Conservation (phyloP, 1,284 basidiomycete genomes). For the Puccinia polysora region DNA sequence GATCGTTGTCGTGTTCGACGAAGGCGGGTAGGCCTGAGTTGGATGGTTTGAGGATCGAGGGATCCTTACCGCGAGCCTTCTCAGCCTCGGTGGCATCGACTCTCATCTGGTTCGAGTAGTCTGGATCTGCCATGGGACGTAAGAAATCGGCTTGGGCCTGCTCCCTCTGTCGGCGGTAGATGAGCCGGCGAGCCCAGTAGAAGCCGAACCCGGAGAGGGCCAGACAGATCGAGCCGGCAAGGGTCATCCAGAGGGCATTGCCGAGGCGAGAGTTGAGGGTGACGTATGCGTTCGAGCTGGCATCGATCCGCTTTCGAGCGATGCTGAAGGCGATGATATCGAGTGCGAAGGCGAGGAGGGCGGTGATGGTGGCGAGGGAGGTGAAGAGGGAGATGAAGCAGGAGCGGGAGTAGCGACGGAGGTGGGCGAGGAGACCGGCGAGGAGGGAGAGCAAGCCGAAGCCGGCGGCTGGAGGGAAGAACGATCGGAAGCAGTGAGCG, state of each 20-base stretch:
- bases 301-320: constrained; percentile 17
- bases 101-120: constrained; percentile 11
- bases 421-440: constrained; percentile 16
- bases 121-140: constrained; percentile 9
- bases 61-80: constrained; percentile 8
- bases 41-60: not conserved
- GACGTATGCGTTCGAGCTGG: not conserved
- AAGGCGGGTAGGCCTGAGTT: constrained; percentile 12
- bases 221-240: constrained; percentile 15
- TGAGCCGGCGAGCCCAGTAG: not conserved
- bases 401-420: constrained; percentile 8
- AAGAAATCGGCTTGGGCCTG: constrained; percentile 10
- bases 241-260: constrained; percentile 25
- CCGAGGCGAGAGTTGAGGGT: constrained; percentile 10
- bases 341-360: constrained; percentile 20
- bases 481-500: not conserved
- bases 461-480: constrained; percentile 24
- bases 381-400: constrained; percentile 11
- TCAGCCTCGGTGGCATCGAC: constrained; percentile 17
- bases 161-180: not conserved
- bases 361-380: constrained; percentile 11
- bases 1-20: constrained; percentile 17
- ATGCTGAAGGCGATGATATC: constrained; percentile 21
- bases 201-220: not conserved
- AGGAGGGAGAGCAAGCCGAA: constrained; percentile 16